These are phyloP conservation scores for Amorphotheca resinae DNA, from an alignment of 495 filamentous ascomycete genomes.

Conservation along the genomic window DNA sequence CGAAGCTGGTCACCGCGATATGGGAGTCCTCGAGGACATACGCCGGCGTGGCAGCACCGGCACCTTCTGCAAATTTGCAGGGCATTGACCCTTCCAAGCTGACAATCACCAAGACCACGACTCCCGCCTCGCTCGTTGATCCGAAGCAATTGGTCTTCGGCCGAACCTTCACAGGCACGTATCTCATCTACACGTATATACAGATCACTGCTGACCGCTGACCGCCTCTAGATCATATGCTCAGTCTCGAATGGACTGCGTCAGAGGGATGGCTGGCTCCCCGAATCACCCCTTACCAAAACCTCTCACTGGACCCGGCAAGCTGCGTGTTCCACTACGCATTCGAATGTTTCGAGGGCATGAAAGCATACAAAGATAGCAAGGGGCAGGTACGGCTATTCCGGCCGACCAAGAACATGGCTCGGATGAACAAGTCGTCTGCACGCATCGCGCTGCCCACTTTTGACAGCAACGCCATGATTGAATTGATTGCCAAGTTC, in stretches of 20 bases:
- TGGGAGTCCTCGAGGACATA: slow-evolving; percentile 34
- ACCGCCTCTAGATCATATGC: slow-evolving; percentile 75
- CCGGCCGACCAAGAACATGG: slow-evolving; percentile 95
- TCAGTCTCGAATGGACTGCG: slow-evolving; percentile 87
- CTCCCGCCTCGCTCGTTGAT: slow-evolving; percentile 59
- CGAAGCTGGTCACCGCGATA: slow-evolving; percentile 18
- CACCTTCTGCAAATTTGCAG: slow-evolving; percentile 28
- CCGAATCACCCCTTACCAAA: slow-evolving; percentile 84
- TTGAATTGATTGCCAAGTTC: slow-evolving; percentile 67
- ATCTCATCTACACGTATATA: not conserved
- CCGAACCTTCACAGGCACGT: slow-evolving; percentile 54
- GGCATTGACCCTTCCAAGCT: slow-evolving; percentile 69
- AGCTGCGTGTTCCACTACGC: slow-evolving; percentile 98
- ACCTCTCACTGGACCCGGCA: slow-evolving; percentile 88
- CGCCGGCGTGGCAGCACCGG: slow-evolving; percentile 44
- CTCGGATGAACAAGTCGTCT: slow-evolving; percentile 76
- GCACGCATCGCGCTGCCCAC: slow-evolving; percentile 84
- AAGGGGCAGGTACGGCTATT: slow-evolving; percentile 69
- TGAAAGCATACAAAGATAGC: slow-evolving; percentile 92
- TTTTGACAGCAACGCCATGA: slow-evolving; percentile 57
- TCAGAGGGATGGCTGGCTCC: slow-evolving; percentile 67
- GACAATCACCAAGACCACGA: slow-evolving; percentile 55
- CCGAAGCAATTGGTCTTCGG: slow-evolving; percentile 79
- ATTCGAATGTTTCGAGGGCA: slow-evolving; percentile 93
- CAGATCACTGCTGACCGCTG: slow-evolving; percentile 2